Base-by-base conservation (phyloP, 179 eudicot species). In the Vitellaria paradoxa region DNA sequence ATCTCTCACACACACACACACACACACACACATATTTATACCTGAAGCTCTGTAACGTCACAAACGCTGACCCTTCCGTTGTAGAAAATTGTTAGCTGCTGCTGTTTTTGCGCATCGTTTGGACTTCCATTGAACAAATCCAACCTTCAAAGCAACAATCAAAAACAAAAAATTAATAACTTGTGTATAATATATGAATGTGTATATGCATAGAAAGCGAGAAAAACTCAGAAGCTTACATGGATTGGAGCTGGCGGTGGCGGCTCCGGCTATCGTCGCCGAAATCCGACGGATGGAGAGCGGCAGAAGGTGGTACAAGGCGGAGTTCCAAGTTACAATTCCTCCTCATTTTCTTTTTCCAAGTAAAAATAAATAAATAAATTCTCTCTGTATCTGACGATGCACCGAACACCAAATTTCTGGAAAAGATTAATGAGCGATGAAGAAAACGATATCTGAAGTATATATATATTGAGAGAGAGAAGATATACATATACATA, bases 21-120 rank as follows among this genome's bases (percentile, higher is more conserved):
- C n/a, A n/a, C n/a, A n/a, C n/a, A n/a, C n/a, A n/a, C n/a, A n/a
- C n/a, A 37, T 37, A 4, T 37, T 11, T 8, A 21, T 47, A 85
- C 87, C 87, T 86, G 88, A 73, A 81, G 67, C 68, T 83, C 86
- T 0, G 88, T 83, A n/a, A 68, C 85, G 23, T 86, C 88, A 49
- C 80, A 83, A 20, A 79, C 68, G 46, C 83, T 70, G 65, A 81
- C 76, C 40, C n/a, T 73, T 56, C 88, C 88, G 0, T 82, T 70
- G 67, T 85, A 85, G 76, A 85, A 85, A 21, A 85, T 85, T 2
- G 85, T 83, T 15, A 85, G 65, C 88, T 72, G 75, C 70, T 81
- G 79, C 10, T 53, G 40, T 5, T 24, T 5, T 24, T 47, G 15
- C 42, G 47, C 17, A 24, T 61, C 30, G 4, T 56, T 70, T 21